A percentile compares a stretch with the other conserved stretches of the same genome.
phyloP scores from a whole-genome alignment of 768 basidiomycete species.

The Leccinum rimulosum region DNA sequence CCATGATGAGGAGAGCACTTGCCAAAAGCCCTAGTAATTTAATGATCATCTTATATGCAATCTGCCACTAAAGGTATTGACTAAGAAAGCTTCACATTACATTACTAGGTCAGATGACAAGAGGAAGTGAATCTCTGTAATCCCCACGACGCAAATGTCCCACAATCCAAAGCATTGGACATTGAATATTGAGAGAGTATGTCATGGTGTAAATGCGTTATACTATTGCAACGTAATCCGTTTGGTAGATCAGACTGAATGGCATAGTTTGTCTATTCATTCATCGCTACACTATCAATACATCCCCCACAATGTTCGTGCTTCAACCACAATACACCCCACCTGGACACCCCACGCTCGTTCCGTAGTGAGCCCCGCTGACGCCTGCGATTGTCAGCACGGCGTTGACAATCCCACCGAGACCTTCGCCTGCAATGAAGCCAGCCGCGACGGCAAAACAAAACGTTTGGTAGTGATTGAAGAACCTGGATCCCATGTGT shows the following conservation, averaged over 20 bases:
- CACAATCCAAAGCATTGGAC: no score
- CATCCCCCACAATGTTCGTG: neutral
- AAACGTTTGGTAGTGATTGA: slow-evolving; percentile 19
- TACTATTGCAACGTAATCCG: neutral
- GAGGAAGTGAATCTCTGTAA: no score
- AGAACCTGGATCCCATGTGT: slow-evolving; percentile 4
- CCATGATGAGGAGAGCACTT: no score
- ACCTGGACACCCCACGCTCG: slow-evolving; percentile 28
- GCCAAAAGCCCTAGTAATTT: no score
- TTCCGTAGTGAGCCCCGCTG: slow-evolving; percentile 26
- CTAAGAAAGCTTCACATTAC: no score
- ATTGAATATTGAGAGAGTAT: neutral
- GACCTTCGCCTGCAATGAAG: slow-evolving; percentile 40
- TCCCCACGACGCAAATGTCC: no score
- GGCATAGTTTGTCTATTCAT: neutral
- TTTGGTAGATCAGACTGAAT: neutral
- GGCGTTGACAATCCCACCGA: slow-evolving; percentile 36
- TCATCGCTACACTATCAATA: neutral
- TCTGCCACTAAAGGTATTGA: no score
- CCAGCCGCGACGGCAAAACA: slow-evolving; percentile 39
- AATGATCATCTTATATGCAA: no score
- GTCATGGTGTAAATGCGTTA: neutral
- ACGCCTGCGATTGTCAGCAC: slow-evolving; percentile 32
- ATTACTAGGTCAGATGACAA: no score
- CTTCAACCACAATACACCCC: slow-evolving; percentile 23